Evolutionary conservation across 495 filamentous ascomycete species (phyloP), one percentile per base, ranked within the genome.

Genomic region (Geoglossum glabrum): DNA sequence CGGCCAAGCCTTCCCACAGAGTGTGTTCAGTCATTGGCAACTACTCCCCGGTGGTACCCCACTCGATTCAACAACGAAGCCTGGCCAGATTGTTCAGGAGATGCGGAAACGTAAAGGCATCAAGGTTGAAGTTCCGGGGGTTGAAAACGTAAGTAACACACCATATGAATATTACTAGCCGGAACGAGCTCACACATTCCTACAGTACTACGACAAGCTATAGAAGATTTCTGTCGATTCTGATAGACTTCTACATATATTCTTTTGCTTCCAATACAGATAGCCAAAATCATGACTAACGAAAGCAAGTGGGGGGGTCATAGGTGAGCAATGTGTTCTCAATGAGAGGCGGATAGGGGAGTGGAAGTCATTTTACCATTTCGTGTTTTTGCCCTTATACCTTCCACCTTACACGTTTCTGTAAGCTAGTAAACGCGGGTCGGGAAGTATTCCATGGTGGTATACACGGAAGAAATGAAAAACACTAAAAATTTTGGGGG

Each of bases 51-150:
- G 92, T 81, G 92, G 92, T 65, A 92, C 86, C 61, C 84, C 87
- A 65, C 81, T 97, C 64, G 93, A 99, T 71, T 61, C 71, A 65
- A 84, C 84, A 64, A 83, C 83, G 62, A 90, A 88, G 82, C 78
- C 85, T 70, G 93, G 92, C 69, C 73, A 81, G 68, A 74, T 95
- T 65, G 87, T 96, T 63, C 74, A 76, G 70, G 79, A 82, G 55
- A 95, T 90, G 85, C 86, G 92, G 66, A 95, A 95, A 83, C 84
- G 92, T 75, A 99, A 99, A 84, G 93, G 90, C 84, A 76, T 99
- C 80, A 99, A 99, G 86, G 76, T 82, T 67, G 78, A 86, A 62
- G 85, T 95, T 67, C 90, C 90, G 61, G 83, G 82, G 69, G 80
- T 85, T 75, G 86, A 85, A 64, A 92, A 95, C 78, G 88, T 95